Base-by-base conservation (phyloP, 305 asterid genomes). In the Withania somnifera region DNA sequence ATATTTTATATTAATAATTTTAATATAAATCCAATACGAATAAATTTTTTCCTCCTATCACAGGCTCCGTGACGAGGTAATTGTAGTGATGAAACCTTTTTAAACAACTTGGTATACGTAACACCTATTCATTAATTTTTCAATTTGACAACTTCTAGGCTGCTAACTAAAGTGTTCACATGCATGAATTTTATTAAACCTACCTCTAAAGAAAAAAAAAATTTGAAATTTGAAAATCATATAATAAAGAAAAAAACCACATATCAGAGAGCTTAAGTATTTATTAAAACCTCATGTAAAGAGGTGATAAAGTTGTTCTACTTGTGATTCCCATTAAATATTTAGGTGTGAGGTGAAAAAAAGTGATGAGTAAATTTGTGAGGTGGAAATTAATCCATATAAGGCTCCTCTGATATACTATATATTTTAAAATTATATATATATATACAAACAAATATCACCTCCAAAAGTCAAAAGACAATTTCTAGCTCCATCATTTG, bases 381-480 rank as follows among this genome's bases (percentile, higher is more conserved):
- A 90, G 93, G 91, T 91, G 89, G 91, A 83, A 88, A 84, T 92
- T 88, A 91, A 91, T 92, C 97, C 91, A 84, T 57, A 89, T 60
- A n/a, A 89, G 97, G 98, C 97, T 92, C 98, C 98, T 88, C 89
- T 88, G 47, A 4, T 15, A n/a, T n/a, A n/a, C n/a, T n/a, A 40
- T 67, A 7, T 81, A 79, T 85, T 67, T 30, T 32, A 1, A 15
- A 66, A 67, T 36, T 67, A n/a, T 61, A 81, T 75, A 80, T 82
- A 60, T 71, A 71, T 5, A 51, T 63, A 82, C 19, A 50, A 28
- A 76, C 63, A 76, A 51, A 75, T 8, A 51, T 28, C 63, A 76
- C 11, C 30, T 67, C 6, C 1, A 50, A 51, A 88, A 87, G 88
- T 89, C 90, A 86, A 87, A n/a, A 86, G 32, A 76, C 84, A 85